Base-by-base conservation (phyloP, 225 moss, liverwort and hornwort species). In the Polytrichum formosum region DNA sequence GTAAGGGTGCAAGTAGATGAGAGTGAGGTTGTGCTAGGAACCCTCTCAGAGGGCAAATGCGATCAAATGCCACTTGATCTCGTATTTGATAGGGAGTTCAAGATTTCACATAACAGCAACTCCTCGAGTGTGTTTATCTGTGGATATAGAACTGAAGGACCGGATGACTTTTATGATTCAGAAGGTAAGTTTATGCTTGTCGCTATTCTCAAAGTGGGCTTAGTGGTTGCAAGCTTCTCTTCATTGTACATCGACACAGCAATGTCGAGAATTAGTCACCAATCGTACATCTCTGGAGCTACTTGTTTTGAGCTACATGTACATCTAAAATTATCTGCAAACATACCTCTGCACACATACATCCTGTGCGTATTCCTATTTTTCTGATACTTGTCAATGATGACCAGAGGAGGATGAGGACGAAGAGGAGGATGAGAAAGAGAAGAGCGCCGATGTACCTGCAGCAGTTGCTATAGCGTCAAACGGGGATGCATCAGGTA, bases 41-140 rank as follows among this genome's bases (percentile, higher is more conserved):
- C 96, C 1, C 68, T 96, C 17, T 69, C 80, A 1, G 72, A 82
- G 27, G 96, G 96, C 4, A 90, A 87, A 84, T 93, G 93, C 23
- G 96, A 96, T 37, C 96, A 96, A 73, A 96, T 96, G 93, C 70
- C 91, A 1, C 72, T 93, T 31, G 96, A 96, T 64, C 79, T 96
- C 6, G 89, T 96, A 5, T 96, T 96, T 67, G 96, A 93, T 58
- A 86, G 90, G 26, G 96, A 96, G 54, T 93, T 96, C 72, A 85
- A 66, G 6, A 81, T 93, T 7, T 90, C 91, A 9, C 96, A 96
- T n/a, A 92, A 80, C 55, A 75, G 94, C 54, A 79, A 82, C 9
- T 76, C 69, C 7, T 79, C 81, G 63, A 93, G 91, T 69, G 90
- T 96, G 17, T 96, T 79, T 60, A 78, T 96, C 2, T 96, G 93